Evolutionary conservation across 306 rosid species (phyloP).

Genomic region (Prunus mongolica): DNA sequence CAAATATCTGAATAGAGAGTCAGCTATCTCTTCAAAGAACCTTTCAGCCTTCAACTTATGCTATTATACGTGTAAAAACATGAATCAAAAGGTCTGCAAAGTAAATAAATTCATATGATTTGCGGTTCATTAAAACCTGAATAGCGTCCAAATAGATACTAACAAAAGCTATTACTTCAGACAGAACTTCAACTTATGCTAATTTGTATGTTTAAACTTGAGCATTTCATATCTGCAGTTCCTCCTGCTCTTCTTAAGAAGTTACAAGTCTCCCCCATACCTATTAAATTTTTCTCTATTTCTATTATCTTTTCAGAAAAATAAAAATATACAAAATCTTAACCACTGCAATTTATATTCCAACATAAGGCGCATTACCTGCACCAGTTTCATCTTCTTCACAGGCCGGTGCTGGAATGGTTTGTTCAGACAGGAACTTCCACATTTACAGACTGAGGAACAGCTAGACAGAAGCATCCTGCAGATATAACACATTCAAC

Average conservation of each 20-base stretch:
- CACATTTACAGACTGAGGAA: constrained; percentile 90
- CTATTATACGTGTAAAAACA: not conserved
- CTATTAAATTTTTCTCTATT: not conserved
- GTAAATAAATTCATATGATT: not conserved
- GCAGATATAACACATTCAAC: constrained; percentile 18
- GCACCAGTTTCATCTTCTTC: constrained; percentile 82
- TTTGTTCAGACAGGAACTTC: constrained; percentile 75
- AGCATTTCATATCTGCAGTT: not conserved
- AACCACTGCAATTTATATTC: not conserved
- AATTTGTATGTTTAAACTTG: not conserved
- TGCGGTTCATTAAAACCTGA: not conserved
- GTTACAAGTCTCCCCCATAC: not conserved
- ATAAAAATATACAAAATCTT: not conserved
- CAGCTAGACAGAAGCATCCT: constrained; percentile 96
- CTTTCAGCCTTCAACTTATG: not conserved
- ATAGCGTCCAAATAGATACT: not conserved
- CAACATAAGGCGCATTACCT: constrained; percentile 44
- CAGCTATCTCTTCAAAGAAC: not conserved
- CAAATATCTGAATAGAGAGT: not conserved
- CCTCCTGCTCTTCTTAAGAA: not conserved
- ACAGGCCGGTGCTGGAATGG: constrained; percentile 75
- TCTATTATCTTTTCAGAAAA: not conserved
- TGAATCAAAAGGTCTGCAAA: not conserved
- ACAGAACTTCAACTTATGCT: not conserved
- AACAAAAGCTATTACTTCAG: not conserved